Evolutionary conservation across 495 filamentous ascomycete genomes (phyloP).

Genomic region (Podospora pseudocomata): DNA sequence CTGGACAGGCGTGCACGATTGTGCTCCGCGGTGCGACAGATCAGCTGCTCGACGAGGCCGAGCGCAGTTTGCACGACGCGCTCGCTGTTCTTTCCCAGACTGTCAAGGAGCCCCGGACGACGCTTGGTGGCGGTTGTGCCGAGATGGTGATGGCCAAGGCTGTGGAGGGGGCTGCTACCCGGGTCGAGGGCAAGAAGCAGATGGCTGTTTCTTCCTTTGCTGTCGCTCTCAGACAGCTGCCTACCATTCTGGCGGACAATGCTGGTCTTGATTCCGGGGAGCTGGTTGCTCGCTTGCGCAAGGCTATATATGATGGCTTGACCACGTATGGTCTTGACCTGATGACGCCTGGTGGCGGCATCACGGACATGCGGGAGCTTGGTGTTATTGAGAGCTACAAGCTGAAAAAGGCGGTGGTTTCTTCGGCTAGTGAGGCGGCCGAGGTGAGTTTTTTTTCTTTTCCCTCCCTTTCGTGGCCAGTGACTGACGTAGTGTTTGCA

Average conservation of each 20-base stretch:
- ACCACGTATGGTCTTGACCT: slow-evolving; percentile 87
- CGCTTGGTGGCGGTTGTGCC: slow-evolving; percentile 90
- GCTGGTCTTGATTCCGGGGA: slow-evolving; percentile 94
- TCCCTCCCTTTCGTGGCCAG: too few relatives aligned
- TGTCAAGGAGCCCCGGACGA: slow-evolving; percentile 88
- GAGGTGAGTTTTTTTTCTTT: slow-evolving; percentile 60
- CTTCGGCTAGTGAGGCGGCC: slow-evolving; percentile 89
- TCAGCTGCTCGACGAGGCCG: slow-evolving; percentile 93
- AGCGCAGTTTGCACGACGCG: slow-evolving; percentile 93
- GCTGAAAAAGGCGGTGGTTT: slow-evolving; percentile 93
- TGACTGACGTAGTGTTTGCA: slow-evolving; percentile 21
- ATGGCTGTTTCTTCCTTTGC: slow-evolving; percentile 89
- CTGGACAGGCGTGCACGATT: slow-evolving; percentile 93
- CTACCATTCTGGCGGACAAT: slow-evolving; percentile 96
- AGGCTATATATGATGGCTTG: slow-evolving; percentile 91
- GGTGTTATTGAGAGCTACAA: slow-evolving; percentile 98
- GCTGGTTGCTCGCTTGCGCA: slow-evolving; percentile 83
- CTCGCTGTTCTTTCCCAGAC: slow-evolving; percentile 96
- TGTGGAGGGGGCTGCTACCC: slow-evolving; percentile 88
- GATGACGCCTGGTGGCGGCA: slow-evolving; percentile 83
- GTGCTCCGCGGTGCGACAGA: slow-evolving; percentile 95
- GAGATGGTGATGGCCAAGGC: slow-evolving; percentile 99
- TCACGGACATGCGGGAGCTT: slow-evolving; percentile 92
- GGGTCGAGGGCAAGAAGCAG: slow-evolving; percentile 94
- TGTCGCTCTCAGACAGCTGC: slow-evolving; percentile 82